Evolutionary conservation across 1,139 yeast species (phyloP).

Genomic region (Lodderomyces beijingensis): DNA sequence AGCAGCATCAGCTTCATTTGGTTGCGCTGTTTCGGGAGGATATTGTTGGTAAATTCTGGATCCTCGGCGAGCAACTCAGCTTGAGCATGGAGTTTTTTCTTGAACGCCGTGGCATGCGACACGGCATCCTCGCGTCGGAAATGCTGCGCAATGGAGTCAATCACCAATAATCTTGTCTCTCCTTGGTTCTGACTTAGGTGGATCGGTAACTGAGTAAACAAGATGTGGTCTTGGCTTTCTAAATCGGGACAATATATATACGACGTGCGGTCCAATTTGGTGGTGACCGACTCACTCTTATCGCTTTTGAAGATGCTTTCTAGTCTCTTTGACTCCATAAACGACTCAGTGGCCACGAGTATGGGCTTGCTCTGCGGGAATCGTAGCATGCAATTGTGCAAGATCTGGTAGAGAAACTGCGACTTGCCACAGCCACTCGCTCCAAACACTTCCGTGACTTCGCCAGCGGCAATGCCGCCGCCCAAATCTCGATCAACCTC

Average conservation of each 20-base stretch:
- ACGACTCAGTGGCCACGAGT: constrained; percentile 74
- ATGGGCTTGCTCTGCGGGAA: constrained; percentile 27
- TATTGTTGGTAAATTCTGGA: constrained; percentile 12
- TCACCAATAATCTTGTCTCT: constrained; percentile 50
- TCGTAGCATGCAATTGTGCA: constrained; percentile 29
- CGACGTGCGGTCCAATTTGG: constrained; percentile 50
- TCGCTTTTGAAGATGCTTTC: constrained; percentile 19
- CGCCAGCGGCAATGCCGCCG: constrained; percentile 68
- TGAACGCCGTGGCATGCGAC: constrained; percentile 25
- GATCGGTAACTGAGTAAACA: constrained; percentile 67
- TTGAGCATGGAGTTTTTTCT: constrained; percentile 20
- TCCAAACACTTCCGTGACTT: constrained; percentile 77
- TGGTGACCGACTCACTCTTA: constrained; percentile 3
- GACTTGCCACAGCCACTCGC: constrained; percentile 85
- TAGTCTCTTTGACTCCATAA: constrained; percentile 61
- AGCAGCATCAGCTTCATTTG: constrained; percentile 21
- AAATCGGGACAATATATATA: constrained; percentile 65
- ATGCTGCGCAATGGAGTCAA: constrained; percentile 89
- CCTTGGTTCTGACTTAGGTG: constrained; percentile 37
- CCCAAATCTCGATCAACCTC: constrained; percentile 52
- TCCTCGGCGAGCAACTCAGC: constrained; percentile 17
- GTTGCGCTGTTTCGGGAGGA: neutral
- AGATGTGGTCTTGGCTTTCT: constrained; percentile 70
- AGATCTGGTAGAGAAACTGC: constrained; percentile 63
- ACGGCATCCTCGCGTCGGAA: constrained; percentile 59